Evolutionary conservation across 202 grass and related monocot genomes (phyloP).

Genomic region (Brachypodium distachyon): DNA sequence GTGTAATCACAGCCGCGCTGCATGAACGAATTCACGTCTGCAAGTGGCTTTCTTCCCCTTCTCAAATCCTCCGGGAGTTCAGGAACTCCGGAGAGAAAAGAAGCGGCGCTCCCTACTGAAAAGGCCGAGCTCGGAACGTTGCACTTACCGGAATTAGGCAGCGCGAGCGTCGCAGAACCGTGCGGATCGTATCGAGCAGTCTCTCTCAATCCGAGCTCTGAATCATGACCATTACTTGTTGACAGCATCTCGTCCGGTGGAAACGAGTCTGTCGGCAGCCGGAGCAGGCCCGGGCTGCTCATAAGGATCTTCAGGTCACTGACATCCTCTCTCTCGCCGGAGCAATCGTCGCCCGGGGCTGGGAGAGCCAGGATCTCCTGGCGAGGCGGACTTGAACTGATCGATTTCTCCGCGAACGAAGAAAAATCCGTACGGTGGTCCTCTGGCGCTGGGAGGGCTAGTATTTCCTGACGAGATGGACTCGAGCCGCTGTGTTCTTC

Average conservation of each 20-base stretch:
- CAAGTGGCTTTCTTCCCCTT: neutral
- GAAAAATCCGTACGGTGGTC: conserved; percentile 24
- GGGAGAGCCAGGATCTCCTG: conserved; percentile 33
- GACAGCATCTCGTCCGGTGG: conserved; percentile 11
- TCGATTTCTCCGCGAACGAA: neutral
- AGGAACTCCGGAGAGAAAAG: conserved; percentile 14
- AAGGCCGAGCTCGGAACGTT: conserved; percentile 12
- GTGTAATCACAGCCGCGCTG: conserved; percentile 40
- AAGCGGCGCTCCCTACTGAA: neutral
- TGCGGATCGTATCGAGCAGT: neutral
- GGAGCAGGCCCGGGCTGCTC: conserved; percentile 49
- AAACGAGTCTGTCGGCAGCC: conserved; percentile 71
- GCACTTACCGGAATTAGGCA: conserved; percentile 38
- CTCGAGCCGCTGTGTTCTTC: conserved; percentile 12
- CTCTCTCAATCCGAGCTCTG: neutral
- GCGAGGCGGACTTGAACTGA: neutral
- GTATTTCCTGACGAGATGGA: conserved; percentile 20
- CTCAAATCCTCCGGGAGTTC: conserved; percentile 17
- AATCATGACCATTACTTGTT: neutral
- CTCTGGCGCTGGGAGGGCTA: conserved; percentile 39
- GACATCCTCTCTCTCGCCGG: neutral
- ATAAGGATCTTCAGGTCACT: conserved; percentile 36
- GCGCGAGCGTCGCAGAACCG: neutral
- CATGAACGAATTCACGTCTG: conserved; percentile 36
- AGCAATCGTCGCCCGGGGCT: neutral